Evolutionary conservation across 306 rosid species (phyloP).

Genomic region (Cucurbita pepo): DNA sequence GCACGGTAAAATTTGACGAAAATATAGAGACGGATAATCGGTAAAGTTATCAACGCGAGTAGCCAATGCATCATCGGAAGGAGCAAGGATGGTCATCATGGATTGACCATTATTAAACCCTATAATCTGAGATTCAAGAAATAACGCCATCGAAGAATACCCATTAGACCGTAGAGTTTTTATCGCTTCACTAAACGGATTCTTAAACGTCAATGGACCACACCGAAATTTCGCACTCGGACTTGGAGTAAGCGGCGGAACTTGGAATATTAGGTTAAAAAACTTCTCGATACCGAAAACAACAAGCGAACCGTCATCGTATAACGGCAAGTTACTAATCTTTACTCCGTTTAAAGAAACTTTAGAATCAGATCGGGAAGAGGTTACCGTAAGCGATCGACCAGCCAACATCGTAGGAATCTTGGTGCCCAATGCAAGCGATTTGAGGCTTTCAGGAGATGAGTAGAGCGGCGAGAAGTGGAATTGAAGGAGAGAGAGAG

Average conservation of each 20-base stretch:
- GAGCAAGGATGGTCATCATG: conserved; percentile 60
- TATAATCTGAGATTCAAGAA: conserved; percentile 45
- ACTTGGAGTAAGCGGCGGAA: background rate
- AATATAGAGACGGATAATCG: conserved; percentile 33
- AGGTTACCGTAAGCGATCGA: conserved; percentile 33
- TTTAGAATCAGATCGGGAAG: conserved; percentile 10
- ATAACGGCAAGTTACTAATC: conserved; percentile 27
- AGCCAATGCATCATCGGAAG: conserved; percentile 29
- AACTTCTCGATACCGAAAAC: conserved; percentile 41
- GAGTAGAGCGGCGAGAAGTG: conserved; percentile 42
- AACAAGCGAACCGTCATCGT: conserved; percentile 42
- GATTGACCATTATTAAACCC: conserved; percentile 16
- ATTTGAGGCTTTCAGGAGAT: conserved; percentile 29
- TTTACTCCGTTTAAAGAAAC: conserved; percentile 35
- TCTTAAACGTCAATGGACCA: background rate
- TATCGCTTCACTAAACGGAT: conserved; percentile 28
- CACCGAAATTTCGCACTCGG: conserved; percentile 14
- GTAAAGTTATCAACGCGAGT: conserved; percentile 16
- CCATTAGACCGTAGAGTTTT: conserved; percentile 27
- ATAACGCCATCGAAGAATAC: conserved; percentile 39
- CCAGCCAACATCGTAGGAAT: conserved; percentile 47
- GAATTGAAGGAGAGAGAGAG: conserved; percentile 53
- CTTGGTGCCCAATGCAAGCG: conserved; percentile 40
- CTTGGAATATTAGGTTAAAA: conserved; percentile 31
- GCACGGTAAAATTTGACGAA: conserved; percentile 64